These are phyloP conservation scores for Lathyrus oleraceus DNA, from an alignment of 306 rosid species.

Conservation along the genomic window DNA sequence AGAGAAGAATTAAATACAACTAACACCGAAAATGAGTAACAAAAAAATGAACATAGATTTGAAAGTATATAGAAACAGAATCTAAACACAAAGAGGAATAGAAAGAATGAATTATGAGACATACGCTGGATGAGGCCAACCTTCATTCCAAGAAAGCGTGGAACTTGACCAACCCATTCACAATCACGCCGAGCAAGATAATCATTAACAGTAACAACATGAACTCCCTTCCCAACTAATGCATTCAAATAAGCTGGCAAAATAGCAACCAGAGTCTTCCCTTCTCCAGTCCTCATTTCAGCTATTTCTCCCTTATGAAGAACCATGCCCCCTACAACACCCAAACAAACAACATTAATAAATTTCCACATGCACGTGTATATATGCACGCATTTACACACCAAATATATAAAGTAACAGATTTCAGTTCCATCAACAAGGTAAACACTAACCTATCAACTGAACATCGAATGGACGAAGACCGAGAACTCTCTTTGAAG, in stretches of 20 bases:
- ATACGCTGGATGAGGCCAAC: constrained; percentile 99
- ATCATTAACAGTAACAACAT: constrained; percentile 93
- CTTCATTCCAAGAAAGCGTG: constrained; percentile 98
- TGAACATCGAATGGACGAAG: constrained; percentile 98
- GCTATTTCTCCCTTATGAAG: constrained; percentile 98
- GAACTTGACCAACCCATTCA: constrained; percentile 99
- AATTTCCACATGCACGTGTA: background rate
- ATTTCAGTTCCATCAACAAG: constrained; percentile 6
- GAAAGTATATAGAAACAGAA: background rate
- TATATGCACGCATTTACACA: background rate
- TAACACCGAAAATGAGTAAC: constrained; percentile 19
- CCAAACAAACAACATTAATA: constrained; percentile 22
- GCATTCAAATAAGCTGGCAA: constrained; percentile 98
- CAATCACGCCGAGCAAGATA: constrained; percentile 95
- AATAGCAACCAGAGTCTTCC: constrained; percentile 93
- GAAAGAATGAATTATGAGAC: constrained; percentile 51
- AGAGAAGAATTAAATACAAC: constrained; percentile 16
- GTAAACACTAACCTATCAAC: constrained; percentile 58
- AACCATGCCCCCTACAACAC: constrained; percentile 82
- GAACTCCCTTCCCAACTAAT: constrained; percentile 86
- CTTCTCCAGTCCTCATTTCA: constrained; percentile 99
- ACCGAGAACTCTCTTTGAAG: constrained; percentile 86
- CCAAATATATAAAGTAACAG: background rate
- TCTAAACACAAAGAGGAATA: background rate
- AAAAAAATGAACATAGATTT: constrained; percentile 4